These are phyloP conservation scores for Coemansia sp. DNA, from an alignment of 192 early-diverging fungal genomes.

Conservation along the genomic window DNA sequence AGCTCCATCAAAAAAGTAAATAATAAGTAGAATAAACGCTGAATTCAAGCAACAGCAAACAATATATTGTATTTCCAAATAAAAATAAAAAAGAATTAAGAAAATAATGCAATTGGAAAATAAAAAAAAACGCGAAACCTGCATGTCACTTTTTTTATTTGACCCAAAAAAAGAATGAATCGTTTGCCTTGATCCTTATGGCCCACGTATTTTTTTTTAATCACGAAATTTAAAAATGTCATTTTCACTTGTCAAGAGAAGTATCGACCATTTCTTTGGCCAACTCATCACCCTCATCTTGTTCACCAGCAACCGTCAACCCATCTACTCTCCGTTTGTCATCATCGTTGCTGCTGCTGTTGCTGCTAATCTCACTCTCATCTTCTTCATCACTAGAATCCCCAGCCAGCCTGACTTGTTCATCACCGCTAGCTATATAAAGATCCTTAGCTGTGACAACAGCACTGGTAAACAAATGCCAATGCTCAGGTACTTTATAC, in stretches of 20 bases:
- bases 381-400: constrained; percentile 32
- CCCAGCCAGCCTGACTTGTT: constrained; percentile 29
- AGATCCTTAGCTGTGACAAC: constrained; percentile 42
- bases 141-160: no score
- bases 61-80: neutral
- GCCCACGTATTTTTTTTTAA: no score
- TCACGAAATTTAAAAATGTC: no score
- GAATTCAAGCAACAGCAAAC: no score
- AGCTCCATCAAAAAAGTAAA: constrained; percentile 21
- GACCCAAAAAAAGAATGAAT: no score
- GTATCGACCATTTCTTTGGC: neutral
- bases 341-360: neutral
- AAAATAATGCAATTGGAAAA: no score
- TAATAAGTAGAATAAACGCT: no score
- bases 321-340: neutral
- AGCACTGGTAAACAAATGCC: constrained; percentile 50
- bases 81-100: neutral
- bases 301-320: neutral
- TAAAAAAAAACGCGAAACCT: no score
- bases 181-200: no score
- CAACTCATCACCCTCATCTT: neutral
- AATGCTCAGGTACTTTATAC: constrained; percentile 37
- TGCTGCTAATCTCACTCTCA: constrained; percentile 9
- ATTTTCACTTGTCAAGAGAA: neutral
- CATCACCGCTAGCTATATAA: constrained; percentile 34